Percentiles rank a stretch among this genome's conserved stretches.
phyloP scores from a whole-genome alignment of 306 rosid species.

The Vicia faba region DNA sequence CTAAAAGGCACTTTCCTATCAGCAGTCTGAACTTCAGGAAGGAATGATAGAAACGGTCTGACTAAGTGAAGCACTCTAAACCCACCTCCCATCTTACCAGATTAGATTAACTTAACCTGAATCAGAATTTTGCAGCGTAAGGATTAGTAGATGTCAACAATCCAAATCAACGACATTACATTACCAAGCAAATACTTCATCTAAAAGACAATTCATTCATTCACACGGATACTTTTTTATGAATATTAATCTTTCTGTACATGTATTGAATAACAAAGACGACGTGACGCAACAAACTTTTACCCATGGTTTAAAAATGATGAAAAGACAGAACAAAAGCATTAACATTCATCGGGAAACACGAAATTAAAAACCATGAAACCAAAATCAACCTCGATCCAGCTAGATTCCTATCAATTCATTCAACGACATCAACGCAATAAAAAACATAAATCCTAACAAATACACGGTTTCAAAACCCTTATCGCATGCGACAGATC shows the following conservation, averaged over 20 bases:
- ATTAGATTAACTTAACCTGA: conserved; percentile 47
- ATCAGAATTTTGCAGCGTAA: too few relatives aligned
- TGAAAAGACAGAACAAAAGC: too few relatives aligned
- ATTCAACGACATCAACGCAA: not conserved
- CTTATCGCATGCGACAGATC: not conserved
- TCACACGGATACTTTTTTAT: too few relatives aligned
- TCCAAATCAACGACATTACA: too few relatives aligned
- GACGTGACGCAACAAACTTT: not conserved
- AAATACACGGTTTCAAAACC: not conserved
- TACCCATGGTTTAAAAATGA: not conserved
- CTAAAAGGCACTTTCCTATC: conserved; percentile 86
- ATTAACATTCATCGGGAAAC: not conserved
- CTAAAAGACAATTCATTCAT: too few relatives aligned
- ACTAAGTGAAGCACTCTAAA: conserved; percentile 95
- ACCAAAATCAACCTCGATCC: not conserved
- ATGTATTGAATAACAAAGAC: too few relatives aligned
- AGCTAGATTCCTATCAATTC: not conserved
- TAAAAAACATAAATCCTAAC: too few relatives aligned
- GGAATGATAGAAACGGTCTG: conserved; percentile 84
- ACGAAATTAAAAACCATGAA: not conserved
- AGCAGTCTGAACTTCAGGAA: conserved; percentile 93
- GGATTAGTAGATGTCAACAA: too few relatives aligned
- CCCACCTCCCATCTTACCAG: conserved; percentile 83
- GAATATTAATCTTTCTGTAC: too few relatives aligned
- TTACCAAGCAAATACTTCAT: too few relatives aligned